Conservation (phyloP, 345 rosid species). For the Gossypium herbaceum region DNA sequence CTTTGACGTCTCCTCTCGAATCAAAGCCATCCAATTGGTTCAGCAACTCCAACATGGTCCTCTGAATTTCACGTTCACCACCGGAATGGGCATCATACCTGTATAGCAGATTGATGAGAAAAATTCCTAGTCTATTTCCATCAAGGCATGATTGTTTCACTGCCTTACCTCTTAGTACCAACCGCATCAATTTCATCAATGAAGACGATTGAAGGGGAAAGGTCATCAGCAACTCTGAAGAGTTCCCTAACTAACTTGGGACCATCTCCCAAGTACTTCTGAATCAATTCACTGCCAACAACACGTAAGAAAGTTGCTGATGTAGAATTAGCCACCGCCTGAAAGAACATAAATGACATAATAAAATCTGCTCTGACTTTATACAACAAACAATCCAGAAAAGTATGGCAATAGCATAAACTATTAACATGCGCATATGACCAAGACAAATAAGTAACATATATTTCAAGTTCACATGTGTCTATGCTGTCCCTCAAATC, state of each 20-base stretch:
- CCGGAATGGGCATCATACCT: conserved; percentile 98
- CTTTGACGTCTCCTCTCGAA: conserved; percentile 97
- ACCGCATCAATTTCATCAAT: conserved; percentile 97
- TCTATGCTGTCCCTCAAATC: neutral
- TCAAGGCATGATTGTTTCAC: neutral
- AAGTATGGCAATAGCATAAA: too few relatives aligned
- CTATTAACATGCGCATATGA: neutral
- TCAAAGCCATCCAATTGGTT: conserved; percentile 97
- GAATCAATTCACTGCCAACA: conserved; percentile 96
- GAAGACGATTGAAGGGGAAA: conserved; percentile 94
- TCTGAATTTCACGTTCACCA: conserved; percentile 97
- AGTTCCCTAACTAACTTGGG: conserved; percentile 97
- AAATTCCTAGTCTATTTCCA: neutral
- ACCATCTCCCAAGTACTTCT: conserved; percentile 95
- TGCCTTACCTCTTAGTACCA: conserved; percentile 83
- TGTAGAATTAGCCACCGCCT: conserved; percentile 98
- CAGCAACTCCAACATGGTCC: conserved; percentile 95
- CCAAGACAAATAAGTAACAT: neutral
- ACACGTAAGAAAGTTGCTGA: conserved; percentile 98
- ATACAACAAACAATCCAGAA: neutral
- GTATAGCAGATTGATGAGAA: neutral
- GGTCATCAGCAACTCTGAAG: conserved; percentile 94
- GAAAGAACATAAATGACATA: conserved; percentile 17
- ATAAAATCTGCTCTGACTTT: neutral
- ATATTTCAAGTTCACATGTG: neutral